A percentile compares a stretch with the other conserved stretches of the same genome.
These are phyloP conservation scores for Lactarius sp. DNA, from an alignment of 768 basidiomycete species.

Conservation along the genomic window DNA sequence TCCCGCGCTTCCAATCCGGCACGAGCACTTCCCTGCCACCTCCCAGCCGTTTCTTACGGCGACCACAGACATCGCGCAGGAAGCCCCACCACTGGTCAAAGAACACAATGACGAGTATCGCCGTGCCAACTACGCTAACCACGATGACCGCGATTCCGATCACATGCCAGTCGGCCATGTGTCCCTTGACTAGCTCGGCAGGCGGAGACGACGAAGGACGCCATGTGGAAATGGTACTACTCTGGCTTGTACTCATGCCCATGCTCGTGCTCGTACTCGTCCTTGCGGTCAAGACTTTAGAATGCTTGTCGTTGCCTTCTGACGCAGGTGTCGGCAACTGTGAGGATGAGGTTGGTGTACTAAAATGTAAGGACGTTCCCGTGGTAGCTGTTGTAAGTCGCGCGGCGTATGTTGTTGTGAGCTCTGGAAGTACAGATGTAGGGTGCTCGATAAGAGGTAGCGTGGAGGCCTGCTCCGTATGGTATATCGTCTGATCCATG, in stretches of 20 bases:
- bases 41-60: conserved; percentile 29
- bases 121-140: conserved; percentile 52
- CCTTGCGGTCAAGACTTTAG: background rate
- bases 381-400: background rate
- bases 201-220: conserved; percentile 5
- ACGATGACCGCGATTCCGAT: conserved; percentile 62
- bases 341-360: background rate
- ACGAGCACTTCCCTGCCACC: conserved; percentile 49
- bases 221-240: background rate
- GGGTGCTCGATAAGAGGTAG: background rate
- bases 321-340: background rate
- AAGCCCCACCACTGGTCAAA: conserved; percentile 71
- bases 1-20: conserved; percentile 58
- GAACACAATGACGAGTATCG: conserved; percentile 56
- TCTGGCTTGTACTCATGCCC: conserved; percentile 1
- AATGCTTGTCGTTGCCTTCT: background rate
- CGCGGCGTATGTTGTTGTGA: background rate
- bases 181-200: conserved; percentile 13
- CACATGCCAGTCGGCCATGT: conserved; percentile 52
- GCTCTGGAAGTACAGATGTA: background rate
- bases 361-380: background rate
- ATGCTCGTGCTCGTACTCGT: background rate
- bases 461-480: conserved; percentile 24
- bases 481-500: conserved; percentile 1
- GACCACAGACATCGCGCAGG: conserved; percentile 45